Percentiles rank a stretch among this genome's conserved stretches.
Conservation (phyloP, 306 rosid species). For the Trichosanthes cucumerina region DNA sequence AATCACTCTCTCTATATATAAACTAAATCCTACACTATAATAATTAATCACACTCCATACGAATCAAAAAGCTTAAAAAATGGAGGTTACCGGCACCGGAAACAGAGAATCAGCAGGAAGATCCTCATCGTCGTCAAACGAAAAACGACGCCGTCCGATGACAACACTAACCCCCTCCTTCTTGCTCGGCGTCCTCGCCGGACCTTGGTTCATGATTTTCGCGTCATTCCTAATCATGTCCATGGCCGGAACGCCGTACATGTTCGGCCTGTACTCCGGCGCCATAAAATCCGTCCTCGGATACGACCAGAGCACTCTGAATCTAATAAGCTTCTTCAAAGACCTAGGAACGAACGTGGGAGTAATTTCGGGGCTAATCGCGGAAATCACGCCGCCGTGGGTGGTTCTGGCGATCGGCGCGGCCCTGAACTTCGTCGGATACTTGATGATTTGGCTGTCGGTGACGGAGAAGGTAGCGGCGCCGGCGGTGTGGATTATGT, state of each 20-base stretch:
- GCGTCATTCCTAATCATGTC: constrained; percentile 68
- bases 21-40: no score
- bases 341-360: constrained; percentile 78
- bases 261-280: constrained; percentile 61
- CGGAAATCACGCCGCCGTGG: constrained; percentile 75
- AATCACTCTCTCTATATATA: no score
- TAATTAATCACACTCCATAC: no score
- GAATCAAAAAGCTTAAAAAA: not conserved
- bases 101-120: not conserved
- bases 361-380: constrained; percentile 54
- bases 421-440: constrained; percentile 39
- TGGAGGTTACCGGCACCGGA: not conserved
- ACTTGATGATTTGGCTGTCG: constrained; percentile 48
- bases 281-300: constrained; percentile 44
- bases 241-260: constrained; percentile 69
- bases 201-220: constrained; percentile 76
- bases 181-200: constrained; percentile 24
- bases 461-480: constrained; percentile 27
- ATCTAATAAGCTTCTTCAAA: constrained; percentile 74
- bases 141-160: not conserved
- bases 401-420: constrained; percentile 38
- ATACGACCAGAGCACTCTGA: constrained; percentile 78
- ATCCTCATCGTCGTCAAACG: no score
- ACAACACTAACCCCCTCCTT: not conserved
- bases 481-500: constrained; percentile 43